phyloP scores from a whole-genome alignment of 805 yeast species.

The Saccharomycopsis lassenensis region DNA sequence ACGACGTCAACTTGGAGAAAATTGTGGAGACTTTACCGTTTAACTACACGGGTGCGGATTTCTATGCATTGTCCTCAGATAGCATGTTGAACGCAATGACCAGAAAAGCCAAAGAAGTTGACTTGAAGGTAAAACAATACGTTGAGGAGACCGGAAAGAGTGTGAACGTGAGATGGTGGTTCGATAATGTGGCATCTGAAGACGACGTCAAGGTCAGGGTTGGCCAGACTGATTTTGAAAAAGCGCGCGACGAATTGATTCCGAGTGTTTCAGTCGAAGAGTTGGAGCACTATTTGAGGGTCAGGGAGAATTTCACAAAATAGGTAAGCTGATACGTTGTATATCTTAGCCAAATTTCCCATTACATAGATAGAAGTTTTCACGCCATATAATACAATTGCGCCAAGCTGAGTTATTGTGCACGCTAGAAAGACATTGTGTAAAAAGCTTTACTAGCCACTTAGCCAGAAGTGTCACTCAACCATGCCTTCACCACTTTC shows the following conservation, averaged over 20 bases:
- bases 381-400: too few relatives aligned
- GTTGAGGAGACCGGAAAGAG: constrained; percentile 35
- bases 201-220: constrained; percentile 65
- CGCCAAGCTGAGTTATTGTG: too few relatives aligned
- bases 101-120: constrained; percentile 69
- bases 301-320: constrained; percentile 79
- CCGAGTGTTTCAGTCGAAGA: constrained; percentile 90
- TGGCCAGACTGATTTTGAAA: constrained; percentile 59
- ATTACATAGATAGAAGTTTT: too few relatives aligned
- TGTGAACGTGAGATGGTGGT: constrained; percentile 78
- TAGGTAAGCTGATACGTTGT: too few relatives aligned
- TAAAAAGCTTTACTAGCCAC: too few relatives aligned
- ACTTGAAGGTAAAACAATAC: constrained; percentile 43
- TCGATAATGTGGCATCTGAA: constrained; percentile 63
- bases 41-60: constrained; percentile 96
- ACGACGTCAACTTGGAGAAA: constrained; percentile 43
- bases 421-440: too few relatives aligned
- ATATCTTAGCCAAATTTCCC: too few relatives aligned
- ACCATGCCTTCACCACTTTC: too few relatives aligned
- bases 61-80: constrained; percentile 91
- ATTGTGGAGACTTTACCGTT: constrained; percentile 70
- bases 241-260: constrained; percentile 56
- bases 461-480: too few relatives aligned
- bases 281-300: constrained; percentile 64
- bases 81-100: constrained; percentile 97